Percentiles rank a stretch among this genome's conserved stretches.
phyloP scores from a whole-genome alignment of 495 filamentous ascomycete genomes.

The Lineolata rhizophorae region DNA sequence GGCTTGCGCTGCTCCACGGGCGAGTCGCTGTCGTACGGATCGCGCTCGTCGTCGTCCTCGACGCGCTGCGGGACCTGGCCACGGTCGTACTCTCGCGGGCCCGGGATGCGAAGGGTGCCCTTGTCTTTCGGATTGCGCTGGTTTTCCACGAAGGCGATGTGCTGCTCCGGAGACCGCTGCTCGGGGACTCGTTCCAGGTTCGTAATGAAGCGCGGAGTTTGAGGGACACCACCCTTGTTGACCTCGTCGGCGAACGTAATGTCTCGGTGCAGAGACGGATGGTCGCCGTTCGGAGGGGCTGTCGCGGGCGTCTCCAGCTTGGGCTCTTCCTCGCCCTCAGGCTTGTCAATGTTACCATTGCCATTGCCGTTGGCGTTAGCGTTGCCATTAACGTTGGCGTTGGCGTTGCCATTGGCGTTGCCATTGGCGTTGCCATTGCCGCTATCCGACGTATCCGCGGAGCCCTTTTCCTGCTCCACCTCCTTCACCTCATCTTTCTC shows the following conservation, averaged over 20 bases:
- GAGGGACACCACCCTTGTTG: conserved; percentile 1
- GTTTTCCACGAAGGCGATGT: conserved; percentile 69
- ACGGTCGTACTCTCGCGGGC: conserved; percentile 65
- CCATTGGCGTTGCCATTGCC: conserved; percentile 1
- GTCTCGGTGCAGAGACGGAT: conserved; percentile 14
- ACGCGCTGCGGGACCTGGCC: conserved; percentile 48
- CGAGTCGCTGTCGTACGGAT: neutral
- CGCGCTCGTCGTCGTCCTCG: conserved; percentile 13
- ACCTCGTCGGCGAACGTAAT: conserved; percentile 45
- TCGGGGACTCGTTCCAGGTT: conserved; percentile 21
- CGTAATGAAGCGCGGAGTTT: conserved; percentile 1
- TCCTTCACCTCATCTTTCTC: too few relatives aligned
- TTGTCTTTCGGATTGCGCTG: conserved; percentile 56
- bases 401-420: conserved; percentile 16
- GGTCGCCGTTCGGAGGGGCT: conserved; percentile 3
- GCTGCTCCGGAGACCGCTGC: conserved; percentile 41
- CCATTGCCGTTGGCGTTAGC: conserved; percentile 8
- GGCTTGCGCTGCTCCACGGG: conserved; percentile 1
- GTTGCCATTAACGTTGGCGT: conserved; percentile 17
- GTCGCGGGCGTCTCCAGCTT: conserved; percentile 8
- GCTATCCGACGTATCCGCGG: too few relatives aligned
- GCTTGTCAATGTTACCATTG: conserved; percentile 3
- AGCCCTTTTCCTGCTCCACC: too few relatives aligned
- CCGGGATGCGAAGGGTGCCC: conserved; percentile 60
- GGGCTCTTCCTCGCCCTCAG: conserved; percentile 12